Evolutionary conservation across 2,329 filamentous ascomycete genomes (phyloP).

Genomic region (Hymenoscyphus infarciens): DNA sequence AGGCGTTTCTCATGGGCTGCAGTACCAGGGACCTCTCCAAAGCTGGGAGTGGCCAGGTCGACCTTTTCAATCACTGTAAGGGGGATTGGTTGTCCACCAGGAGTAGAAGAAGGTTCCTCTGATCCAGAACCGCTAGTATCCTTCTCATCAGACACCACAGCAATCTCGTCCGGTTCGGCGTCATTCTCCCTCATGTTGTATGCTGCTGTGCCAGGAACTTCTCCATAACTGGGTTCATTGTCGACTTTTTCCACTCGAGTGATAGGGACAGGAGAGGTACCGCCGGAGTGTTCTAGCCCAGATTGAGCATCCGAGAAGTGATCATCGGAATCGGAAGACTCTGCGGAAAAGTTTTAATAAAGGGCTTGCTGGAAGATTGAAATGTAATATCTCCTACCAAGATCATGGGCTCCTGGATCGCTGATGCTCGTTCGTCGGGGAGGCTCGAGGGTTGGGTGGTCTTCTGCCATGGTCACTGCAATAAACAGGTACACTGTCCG

Average conservation of each 20-base stretch:
- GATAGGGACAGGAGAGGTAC: constrained; percentile 50
- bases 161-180: constrained; percentile 59
- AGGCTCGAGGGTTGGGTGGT: constrained; percentile 40
- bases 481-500: neutral
- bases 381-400: constrained; percentile 43
- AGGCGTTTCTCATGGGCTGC: constrained; percentile 52
- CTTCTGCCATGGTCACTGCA: constrained; percentile 27
- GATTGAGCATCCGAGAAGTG: constrained; percentile 67
- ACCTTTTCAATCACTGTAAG: constrained; percentile 56
- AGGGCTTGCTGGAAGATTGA: neutral
- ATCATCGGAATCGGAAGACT: constrained; percentile 62
- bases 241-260: constrained; percentile 58
- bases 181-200: constrained; percentile 54
- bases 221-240: constrained; percentile 55
- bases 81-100: constrained; percentile 46
- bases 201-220: constrained; percentile 58
- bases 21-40: constrained; percentile 60
- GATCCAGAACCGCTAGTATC: constrained; percentile 5
- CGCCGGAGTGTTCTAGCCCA: constrained; percentile 40
- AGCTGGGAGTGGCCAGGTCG: constrained; percentile 48
- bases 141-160: constrained; percentile 32
- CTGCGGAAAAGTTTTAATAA: constrained; percentile 32
- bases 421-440: constrained; percentile 42
- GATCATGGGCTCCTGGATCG: constrained; percentile 58
- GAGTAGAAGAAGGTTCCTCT: constrained; percentile 21